Evolutionary conservation across 768 basidiomycete species (phyloP), one percentile per base, ranked within the genome.

Genomic region (Leccinum aurantiacum): DNA sequence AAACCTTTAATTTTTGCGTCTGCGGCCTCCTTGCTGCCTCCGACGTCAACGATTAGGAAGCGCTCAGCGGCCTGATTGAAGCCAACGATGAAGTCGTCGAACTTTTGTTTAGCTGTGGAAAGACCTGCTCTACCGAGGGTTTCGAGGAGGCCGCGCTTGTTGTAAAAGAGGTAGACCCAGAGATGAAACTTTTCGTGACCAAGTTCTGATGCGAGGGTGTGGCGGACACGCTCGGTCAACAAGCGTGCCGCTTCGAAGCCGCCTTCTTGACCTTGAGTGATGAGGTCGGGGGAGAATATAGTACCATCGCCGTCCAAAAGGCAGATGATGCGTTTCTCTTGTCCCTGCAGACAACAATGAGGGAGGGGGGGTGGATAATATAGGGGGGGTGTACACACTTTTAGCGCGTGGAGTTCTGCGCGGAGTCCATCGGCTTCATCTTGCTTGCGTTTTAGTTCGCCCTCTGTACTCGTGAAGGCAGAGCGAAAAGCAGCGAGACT

Each of bases 1-100:
- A 10, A 63, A 88, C 89, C 86, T 79, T 87, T 88, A 69, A 90
- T 82, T 74, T 90, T 90, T 48, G 84, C 80, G 71, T 90, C 88
- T 29, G 87, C 88, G 4, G 84, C 86, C 77, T 90, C 89, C 74
- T 90, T 90, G 53, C 79, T 84, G 60, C 75, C 76, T 52, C 89
- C 89, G 54, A 87, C 87, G 71, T 90, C 89, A 33, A 88, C 79
- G 74, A 90, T 84, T 54, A 82, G 72, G 69, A 89, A 90, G 47
- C 85, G 80, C 59, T 84, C 83, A 14, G 82, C 76, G 11, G 88
- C 85, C 71, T 87, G 84, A 70, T 88, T 89, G 67, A 90, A 89
- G 8, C 89, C 89, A 54, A 80, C 71, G 57, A 86, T 72, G 67
- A 90, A 90, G 17, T 86, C 84, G 4, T 88, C 85, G 63, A 89